Percentiles rank a stretch among this genome's conserved stretches.
These are phyloP conservation scores for Malus hybrid DNA, from an alignment of 331 rosid genomes.

Conservation along the genomic window DNA sequence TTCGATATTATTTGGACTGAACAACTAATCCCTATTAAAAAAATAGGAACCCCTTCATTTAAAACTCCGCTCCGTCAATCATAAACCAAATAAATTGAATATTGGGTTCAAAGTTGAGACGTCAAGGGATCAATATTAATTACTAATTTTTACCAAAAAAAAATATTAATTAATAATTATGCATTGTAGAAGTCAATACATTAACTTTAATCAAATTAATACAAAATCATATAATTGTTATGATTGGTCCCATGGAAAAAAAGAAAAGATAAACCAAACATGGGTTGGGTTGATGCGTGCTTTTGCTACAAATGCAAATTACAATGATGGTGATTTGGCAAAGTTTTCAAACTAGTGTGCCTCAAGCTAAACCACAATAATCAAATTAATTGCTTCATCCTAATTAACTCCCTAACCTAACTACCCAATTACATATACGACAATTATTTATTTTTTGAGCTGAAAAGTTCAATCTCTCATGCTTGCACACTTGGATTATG, in stretches of 20 bases:
- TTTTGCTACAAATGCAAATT: background rate
- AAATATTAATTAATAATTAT: no score
- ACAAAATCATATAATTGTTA: no score
- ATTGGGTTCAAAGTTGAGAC: background rate
- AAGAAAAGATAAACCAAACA: background rate
- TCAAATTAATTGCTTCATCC: background rate
- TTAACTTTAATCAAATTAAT: background rate
- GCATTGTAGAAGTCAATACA: background rate
- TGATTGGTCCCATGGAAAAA: no score
- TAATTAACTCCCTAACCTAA: background rate
- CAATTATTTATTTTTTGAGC: background rate
- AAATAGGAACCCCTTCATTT: no score
- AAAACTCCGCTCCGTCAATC: no score
- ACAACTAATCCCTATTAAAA: no score
- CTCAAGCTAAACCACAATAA: slow-evolving; percentile 6
- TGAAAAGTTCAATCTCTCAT: background rate
- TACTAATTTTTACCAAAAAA: no score
- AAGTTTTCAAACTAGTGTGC: slow-evolving; percentile 1
- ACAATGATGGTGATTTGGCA: background rate
- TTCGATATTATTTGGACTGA: no score
- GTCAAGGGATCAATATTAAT: background rate
- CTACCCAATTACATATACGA: background rate
- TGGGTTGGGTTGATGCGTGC: background rate
- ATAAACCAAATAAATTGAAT: background rate
- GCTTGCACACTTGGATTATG: background rate